A percentile compares a stretch with the other conserved stretches of the same genome.
Conservation (phyloP, 2,329 filamentous ascomycete genomes). For the Fusarium vanettenii region DNA sequence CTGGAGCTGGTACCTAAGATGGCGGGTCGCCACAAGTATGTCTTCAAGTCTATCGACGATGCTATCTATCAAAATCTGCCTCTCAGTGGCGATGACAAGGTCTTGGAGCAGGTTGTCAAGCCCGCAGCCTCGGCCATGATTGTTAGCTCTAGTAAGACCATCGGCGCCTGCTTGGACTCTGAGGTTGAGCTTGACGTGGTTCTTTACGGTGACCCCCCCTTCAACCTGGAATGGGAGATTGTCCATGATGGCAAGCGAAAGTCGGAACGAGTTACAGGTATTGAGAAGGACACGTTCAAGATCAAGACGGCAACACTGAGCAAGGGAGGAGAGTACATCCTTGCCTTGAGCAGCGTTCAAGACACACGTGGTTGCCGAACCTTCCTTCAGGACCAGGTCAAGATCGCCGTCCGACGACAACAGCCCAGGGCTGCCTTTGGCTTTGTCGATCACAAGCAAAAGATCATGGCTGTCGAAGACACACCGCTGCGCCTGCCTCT, state of each 20-base stretch:
- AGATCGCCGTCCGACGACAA: conserved; percentile 88
- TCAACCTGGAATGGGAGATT: conserved; percentile 91
- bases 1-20: conserved; percentile 84
- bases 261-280: conserved; percentile 72
- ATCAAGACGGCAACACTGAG: conserved; percentile 81
- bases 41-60: conserved; percentile 85
- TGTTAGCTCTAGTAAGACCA: conserved; percentile 62
- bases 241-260: conserved; percentile 88
- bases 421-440: conserved; percentile 89
- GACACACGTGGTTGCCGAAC: conserved; percentile 90
- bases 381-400: conserved; percentile 84
- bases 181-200: conserved; percentile 78
- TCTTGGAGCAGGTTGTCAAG: conserved; percentile 90
- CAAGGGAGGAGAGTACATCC: conserved; percentile 89
- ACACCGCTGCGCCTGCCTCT: conserved; percentile 81
- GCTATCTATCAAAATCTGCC: conserved; percentile 78
- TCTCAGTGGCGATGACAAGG: conserved; percentile 69
- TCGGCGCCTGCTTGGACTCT: conserved; percentile 85
- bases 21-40: conserved; percentile 88
- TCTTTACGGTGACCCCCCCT: conserved; percentile 86
- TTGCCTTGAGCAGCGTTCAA: conserved; percentile 86
- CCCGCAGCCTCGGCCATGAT: conserved; percentile 87
- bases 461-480: conserved; percentile 80
- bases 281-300: conserved; percentile 71
- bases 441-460: conserved; percentile 82